Base-by-base conservation (phyloP, 768 basidiomycete genomes). In the Rhizopogon vinicolor region DNA sequence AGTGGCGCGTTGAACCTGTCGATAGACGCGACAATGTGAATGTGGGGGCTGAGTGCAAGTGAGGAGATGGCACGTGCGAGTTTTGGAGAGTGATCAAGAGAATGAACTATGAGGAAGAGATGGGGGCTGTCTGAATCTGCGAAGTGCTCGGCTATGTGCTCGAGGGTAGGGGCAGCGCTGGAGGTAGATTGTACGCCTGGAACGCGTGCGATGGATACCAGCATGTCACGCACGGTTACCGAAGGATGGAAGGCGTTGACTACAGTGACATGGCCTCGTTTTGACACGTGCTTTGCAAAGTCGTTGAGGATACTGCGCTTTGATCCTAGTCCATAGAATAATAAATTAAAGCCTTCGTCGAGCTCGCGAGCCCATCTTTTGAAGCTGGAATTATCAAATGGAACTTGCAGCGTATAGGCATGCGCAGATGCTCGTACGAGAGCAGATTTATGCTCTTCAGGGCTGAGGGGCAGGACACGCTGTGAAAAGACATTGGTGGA, bases 321-420 rank as follows among this genome's bases (percentile, higher is more conserved):
- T 18, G 92, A 95, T 5, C 96, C 96, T 63, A 85, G 82, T 1
- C 96, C 96, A 63, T 93, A 92, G 68, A 92, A 86, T 18, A 95
- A 70, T 43, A 98, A 73, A 68, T 91, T 94, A 77, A 93, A 98
- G 1, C 93, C 94, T 65, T 86, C 81, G 2, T 76, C 73, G 25
- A 98, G 77, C 68, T 98, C 93, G 58, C 77, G 73, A 43, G 81
- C 71, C 67, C 87, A 89, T 42, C 85, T 80, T 22, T 76, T 72
- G 63, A 88, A 86, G 16, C 82, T 72, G 33, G 25, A 46, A 7
- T 5, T 14, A 19, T 45, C 58, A 8, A 7, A 53, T 3, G 58
- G 58, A 48, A 35, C 29, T 28, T 63, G 59, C 22, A 58, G 59
- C 35, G 64, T 56, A 57, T 61, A 68, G 7, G 60, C 52, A 48